Evolutionary conservation across 495 filamentous ascomycete species (phyloP), one percentile per base, ranked within the genome.

Genomic region (Xanthoparmelia taractica): DNA sequence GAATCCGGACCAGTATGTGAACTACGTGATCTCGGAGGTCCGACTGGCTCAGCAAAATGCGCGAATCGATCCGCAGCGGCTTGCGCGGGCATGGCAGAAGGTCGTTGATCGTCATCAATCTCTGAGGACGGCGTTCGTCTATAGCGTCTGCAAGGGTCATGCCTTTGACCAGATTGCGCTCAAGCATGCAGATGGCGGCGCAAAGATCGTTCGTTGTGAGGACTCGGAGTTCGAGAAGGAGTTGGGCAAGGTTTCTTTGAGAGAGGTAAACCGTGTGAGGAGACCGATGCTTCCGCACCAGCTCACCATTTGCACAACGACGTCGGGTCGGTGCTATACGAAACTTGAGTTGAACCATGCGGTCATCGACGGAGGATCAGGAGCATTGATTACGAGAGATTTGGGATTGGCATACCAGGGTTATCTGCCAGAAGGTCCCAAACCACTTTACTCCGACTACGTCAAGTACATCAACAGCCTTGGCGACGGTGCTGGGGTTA

Each of bases 1-100:
- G 38, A 74, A 84, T 48, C 78, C 78, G 11, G 81, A 80, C 6
- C 76, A 82, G 54, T 89, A 87, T 66, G 82, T 82, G 25, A 76
- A 84, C 6, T 79, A 85, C 60, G 82, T 78, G 52, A 85, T 84
- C 2, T 87, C 84, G 64, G 82, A 87, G 61, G 78, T 89, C 34
- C 77, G 72, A 12, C 63, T 65, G 6, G 68, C 59, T 1, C 68
- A 72, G 36, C 63, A 60, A 83, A 73, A 56, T 4, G 31, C 18
- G 12, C 48, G 64, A 20, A 73, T 80, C 1, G 74, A 81, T 63
- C 55, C 70, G 5, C 66, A 73, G 50, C 67, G 73, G 2, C 65
- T 87, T 8, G 67, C 70, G 3, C 56, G 73, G 2, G 78, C 81
- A 0, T 84, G 82, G 82, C 69, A 77, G 52, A 66, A 73, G 47